Conservation (phyloP, 1,139 yeast genomes). For the Yamadazyma membranifaciens region DNA sequence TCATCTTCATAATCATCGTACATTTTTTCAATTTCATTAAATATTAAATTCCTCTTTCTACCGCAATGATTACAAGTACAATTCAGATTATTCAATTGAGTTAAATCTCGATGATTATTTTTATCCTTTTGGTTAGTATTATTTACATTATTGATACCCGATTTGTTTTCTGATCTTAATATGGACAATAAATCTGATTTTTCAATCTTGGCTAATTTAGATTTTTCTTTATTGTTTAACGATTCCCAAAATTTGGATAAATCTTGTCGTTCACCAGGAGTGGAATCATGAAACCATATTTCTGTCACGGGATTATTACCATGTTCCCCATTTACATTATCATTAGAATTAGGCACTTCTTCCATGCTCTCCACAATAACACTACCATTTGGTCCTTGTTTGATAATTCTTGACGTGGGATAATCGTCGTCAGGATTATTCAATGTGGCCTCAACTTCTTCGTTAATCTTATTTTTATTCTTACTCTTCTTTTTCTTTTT, state of each 20-base stretch:
- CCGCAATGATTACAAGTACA: conserved; percentile 86
- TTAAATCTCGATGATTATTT: conserved; percentile 12
- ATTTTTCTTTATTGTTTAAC: conserved; percentile 58
- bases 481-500: conserved; percentile 35
- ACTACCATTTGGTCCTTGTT: conserved; percentile 72
- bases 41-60: conserved; percentile 67
- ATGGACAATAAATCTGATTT: conserved; percentile 36
- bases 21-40: conserved; percentile 64
- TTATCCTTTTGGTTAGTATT: conserved; percentile 4
- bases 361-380: conserved; percentile 61
- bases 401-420: conserved; percentile 70
- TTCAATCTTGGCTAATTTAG: conserved; percentile 63
- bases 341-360: not conserved
- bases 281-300: conserved; percentile 56
- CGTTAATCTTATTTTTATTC: conserved; percentile 21
- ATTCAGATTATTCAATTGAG: conserved; percentile 12
- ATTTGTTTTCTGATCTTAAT: conserved; percentile 12
- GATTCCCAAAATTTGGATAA: conserved; percentile 71
- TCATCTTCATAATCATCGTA: conserved; percentile 61
- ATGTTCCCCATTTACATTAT: conserved; percentile 3
- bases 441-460: conserved; percentile 37
- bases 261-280: conserved; percentile 58
- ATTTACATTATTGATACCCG: conserved; percentile 2
- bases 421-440: conserved; percentile 62
- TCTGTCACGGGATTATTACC: conserved; percentile 17